Evolutionary conservation across 176 grass and related monocot genomes (phyloP), one percentile per base, ranked within the genome.

Genomic region (Ampelocalamus luodianensis): DNA sequence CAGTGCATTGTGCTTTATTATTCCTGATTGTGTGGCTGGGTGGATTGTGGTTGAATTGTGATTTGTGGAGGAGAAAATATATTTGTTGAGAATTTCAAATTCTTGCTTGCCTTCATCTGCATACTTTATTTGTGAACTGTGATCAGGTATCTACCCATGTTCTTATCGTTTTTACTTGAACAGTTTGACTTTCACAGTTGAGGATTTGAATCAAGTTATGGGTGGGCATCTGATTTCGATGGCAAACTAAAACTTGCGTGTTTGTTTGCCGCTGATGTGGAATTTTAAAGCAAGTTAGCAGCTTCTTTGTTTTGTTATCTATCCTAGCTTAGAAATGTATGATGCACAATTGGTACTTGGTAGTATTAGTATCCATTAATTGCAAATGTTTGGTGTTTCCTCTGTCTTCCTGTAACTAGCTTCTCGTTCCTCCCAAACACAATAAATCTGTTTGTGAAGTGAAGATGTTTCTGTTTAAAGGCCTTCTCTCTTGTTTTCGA

Each of bases 231-330:
- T 13, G 36, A 83, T 78, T 83, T 71, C 3, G 0, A 0, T 54
- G 3, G 13, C 14, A 39, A 26, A 0, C 13, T 13, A 48, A 13
- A 15, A 17, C 18, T 72, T 62, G 61, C n/a, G 34, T 80, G 63
- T 36, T 0, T 65, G 18, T 83, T 63, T 44, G 23, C 24, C 38
- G 34, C 15, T 8, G 36, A n/a, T 16, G 2, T 59, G 34, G 14
- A 26, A 65, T 51, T 59, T 45, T 22, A 60, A n/a, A 49, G n/a
- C 32, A 79, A 82, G 49, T 59, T 82, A 14, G 3, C 38, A 74
- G 8, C 4, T 54, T 11, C 8, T 37, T 55, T 65, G 14, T 54
- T 53, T 15, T 85, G 12, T 43, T 23, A 12, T 34, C 64, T 29
- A 44, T 34, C 16, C 23, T 70, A 10, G 36, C 16, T 55, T 77